Base-by-base conservation (phyloP, 305 asterid genomes). In the Nicotiana rustica region DNA sequence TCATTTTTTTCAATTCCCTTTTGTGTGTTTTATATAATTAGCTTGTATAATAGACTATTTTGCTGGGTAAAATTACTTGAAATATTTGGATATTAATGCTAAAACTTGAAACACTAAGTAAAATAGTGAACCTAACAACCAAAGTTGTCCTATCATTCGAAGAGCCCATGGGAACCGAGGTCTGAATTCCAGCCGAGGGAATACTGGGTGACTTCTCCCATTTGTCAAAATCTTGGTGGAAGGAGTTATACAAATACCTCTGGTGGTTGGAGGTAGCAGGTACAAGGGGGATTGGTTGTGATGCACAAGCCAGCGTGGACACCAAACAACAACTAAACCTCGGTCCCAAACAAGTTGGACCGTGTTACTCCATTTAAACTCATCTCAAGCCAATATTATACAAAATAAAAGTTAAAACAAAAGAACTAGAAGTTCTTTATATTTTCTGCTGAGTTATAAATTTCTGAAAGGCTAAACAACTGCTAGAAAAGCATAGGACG, bases 61-160 rank as follows among this genome's bases (percentile, higher is more conserved):
- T 41, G 59, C 21, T 33, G 73, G 78, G 78, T 41, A 44, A 70
- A 44, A 70, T 19, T 70, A 41, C 17, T 41, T 38, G 36, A 44
- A 70, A 1, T 44, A 19, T 13, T 71, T 71, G 19, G 61, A 44
- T 70, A 71, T 71, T 12, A 19, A 21, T 47, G 19, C 19, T 47
- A 71, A 21, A 71, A 3, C 41, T 47, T 47, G 59, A 19, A 41
- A 62, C 14, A 18, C 66, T 18, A 12, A 64, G 69, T 64, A 64
- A 64, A 25, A 17, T 64, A 12, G 38, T 64, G 69, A 64, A 64
- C 9, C 36, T 64, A 64, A 64, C 38, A 25, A 25, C n/a, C 5
- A 25, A 64, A 21, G 36, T 25, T n/a, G 14, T 60, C 14, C 31
- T 18, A 60, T 5, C 5, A 3, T 3, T 18, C 31, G 66, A 60